Evolutionary conservation across 345 rosid species (phyloP).

Genomic region (Cochlearia excelsa): DNA sequence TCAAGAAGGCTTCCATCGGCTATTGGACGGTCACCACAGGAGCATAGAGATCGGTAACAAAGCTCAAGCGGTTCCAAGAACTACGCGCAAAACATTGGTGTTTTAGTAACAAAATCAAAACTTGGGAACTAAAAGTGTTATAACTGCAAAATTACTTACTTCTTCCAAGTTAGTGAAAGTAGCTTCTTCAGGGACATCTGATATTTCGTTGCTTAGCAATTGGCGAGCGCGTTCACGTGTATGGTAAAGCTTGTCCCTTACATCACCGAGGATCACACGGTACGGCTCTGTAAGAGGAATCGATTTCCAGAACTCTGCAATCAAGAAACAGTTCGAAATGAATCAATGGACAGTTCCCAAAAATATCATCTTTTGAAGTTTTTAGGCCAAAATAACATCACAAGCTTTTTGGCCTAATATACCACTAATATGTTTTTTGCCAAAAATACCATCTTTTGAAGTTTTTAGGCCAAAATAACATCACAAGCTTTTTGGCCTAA

Average conservation of each 20-base stretch:
- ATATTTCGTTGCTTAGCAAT: constrained; percentile 62
- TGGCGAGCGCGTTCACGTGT: constrained; percentile 95
- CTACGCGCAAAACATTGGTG: constrained; percentile 38
- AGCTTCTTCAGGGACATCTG: constrained; percentile 85
- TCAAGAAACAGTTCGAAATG: too few relatives aligned
- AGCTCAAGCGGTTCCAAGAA: constrained; percentile 98
- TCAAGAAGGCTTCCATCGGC: constrained; percentile 99
- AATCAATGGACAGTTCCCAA: too few relatives aligned
- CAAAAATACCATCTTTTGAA: too few relatives aligned
- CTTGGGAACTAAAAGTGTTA: too few relatives aligned
- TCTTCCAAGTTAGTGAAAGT: constrained; percentile 79
- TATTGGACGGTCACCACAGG: constrained; percentile 87
- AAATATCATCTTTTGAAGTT: too few relatives aligned
- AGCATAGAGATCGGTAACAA: constrained; percentile 84
- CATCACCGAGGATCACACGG: constrained; percentile 88
- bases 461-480: too few relatives aligned
- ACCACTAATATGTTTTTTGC: too few relatives aligned
- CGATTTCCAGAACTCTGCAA: constrained; percentile 90
- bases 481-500: too few relatives aligned
- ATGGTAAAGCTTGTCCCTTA: constrained; percentile 83
- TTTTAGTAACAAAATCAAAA: too few relatives aligned
- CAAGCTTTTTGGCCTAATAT: too few relatives aligned
- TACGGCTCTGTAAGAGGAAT: constrained; percentile 87
- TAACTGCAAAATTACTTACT: constrained; percentile 32
- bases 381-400: too few relatives aligned